Conservation (phyloP, 352 stramenopile species). For the Peronospora tabacina region DNA sequence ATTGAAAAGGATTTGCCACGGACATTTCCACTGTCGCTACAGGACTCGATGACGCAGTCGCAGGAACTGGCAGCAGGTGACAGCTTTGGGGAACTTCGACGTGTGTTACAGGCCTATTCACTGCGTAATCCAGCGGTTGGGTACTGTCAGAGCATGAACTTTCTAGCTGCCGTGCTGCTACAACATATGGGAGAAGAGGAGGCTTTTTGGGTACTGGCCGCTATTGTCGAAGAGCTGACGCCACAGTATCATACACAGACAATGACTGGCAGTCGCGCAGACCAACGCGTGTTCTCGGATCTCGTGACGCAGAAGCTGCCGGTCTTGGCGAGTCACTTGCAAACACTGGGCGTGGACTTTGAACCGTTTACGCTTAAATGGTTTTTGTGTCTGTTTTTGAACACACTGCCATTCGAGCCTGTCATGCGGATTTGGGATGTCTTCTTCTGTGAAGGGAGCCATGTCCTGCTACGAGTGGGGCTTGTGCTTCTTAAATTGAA, state of each 20-base stretch:
- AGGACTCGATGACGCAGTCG: constrained; percentile 24
- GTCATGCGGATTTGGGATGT: constrained; percentile 88
- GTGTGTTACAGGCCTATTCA: constrained; percentile 80
- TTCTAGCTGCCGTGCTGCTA: constrained; percentile 69
- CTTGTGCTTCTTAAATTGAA: constrained; percentile 82
- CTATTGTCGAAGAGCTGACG: constrained; percentile 86
- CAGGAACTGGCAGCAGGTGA: constrained; percentile 15
- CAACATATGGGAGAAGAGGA: constrained; percentile 81
- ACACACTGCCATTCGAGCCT: constrained; percentile 83
- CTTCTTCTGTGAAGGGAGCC: constrained; percentile 86
- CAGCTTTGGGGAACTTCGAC: constrained; percentile 55
- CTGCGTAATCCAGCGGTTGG: constrained; percentile 75
- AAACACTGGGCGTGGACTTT: constrained; percentile 69
- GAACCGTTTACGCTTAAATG: constrained; percentile 89
- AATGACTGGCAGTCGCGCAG: constrained; percentile 85
- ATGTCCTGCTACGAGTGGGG: constrained; percentile 81
- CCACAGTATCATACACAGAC: constrained; percentile 83
- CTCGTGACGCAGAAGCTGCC: constrained; percentile 85
- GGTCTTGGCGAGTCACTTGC: constrained; percentile 56
- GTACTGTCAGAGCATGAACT: constrained; percentile 90
- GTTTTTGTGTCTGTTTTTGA: constrained; percentile 91
- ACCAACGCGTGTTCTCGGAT: constrained; percentile 84
- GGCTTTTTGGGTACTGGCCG: constrained; percentile 79
- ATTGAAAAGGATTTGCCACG: constrained; percentile 86
- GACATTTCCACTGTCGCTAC: constrained; percentile 54